Evolutionary conservation across 2,329 filamentous ascomycete species (phyloP).

Genomic region (Aspergillus flavus): DNA sequence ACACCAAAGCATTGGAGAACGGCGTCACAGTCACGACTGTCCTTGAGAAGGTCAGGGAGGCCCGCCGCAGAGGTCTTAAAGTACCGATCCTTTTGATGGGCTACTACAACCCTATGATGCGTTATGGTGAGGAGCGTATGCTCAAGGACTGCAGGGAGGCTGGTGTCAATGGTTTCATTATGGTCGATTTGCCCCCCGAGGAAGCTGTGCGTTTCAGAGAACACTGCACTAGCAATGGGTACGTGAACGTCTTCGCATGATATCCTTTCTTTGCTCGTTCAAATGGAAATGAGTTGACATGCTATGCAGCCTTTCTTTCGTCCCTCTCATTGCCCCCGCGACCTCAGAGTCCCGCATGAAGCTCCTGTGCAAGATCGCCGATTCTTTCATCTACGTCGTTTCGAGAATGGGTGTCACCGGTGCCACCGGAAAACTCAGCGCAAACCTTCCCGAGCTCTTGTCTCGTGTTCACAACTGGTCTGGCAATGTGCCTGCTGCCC

Average conservation of each 20-base stretch:
- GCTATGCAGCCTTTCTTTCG: slow-evolving; percentile 74
- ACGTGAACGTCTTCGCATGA: slow-evolving; percentile 15
- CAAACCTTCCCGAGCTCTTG: slow-evolving; percentile 78
- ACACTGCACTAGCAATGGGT: slow-evolving; percentile 38
- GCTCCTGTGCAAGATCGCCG: slow-evolving; percentile 91
- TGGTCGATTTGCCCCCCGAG: slow-evolving; percentile 95
- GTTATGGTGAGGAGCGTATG: slow-evolving; percentile 90
- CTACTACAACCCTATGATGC: slow-evolving; percentile 95
- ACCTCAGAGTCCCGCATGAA: slow-evolving; percentile 94
- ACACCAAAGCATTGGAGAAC: slow-evolving; percentile 86
- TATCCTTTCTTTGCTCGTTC: background rate
- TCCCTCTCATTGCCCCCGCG: slow-evolving; percentile 92
- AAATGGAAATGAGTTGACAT: background rate
- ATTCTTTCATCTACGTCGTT: slow-evolving; percentile 98
- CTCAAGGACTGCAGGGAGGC: slow-evolving; percentile 80
- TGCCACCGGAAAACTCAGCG: slow-evolving; percentile 79
- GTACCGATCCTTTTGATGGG: slow-evolving; percentile 93
- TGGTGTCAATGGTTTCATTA: slow-evolving; percentile 92
- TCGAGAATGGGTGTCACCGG: slow-evolving; percentile 97
- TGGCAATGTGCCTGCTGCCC: slow-evolving; percentile 83
- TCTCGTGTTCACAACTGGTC: slow-evolving; percentile 89
- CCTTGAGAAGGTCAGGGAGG: slow-evolving; percentile 80
- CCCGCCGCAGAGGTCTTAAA: slow-evolving; percentile 74
- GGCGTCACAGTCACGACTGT: slow-evolving; percentile 80
- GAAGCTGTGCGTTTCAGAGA: slow-evolving; percentile 75